Base-by-base conservation (phyloP, 192 early-diverging fungal genomes). In the Spinellus fusiger region DNA sequence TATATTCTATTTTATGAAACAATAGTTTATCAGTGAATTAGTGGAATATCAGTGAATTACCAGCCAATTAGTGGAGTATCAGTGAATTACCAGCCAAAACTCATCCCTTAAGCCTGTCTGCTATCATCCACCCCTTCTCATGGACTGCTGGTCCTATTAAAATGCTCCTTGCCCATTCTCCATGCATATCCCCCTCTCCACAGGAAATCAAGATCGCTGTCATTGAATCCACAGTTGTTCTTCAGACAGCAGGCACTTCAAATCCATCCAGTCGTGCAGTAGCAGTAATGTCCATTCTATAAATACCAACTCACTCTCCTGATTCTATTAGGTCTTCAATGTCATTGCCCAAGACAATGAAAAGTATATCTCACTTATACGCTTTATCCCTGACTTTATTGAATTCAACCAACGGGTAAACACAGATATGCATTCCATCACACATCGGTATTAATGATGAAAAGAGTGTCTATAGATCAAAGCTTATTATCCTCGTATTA, bases 361-460 rank as follows among this genome's bases (percentile, higher is more conserved):
- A 23, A 56, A 61, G 16, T 51, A 59, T 48, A 50, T 49, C 40
- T 64, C 56, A 22, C 34, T 70, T n/a, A 62, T 64, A 25, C 62
- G 69, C 4, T 70, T 59, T 51, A 61, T 61, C 49, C 23, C 56
- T 22, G 69, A 70, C 37, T 70, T 70, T 55, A 46, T 40, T 18
- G 69, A 70, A 18, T 65, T 70, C 27, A 62, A 64, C 29, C 38
- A 54, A 49, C 29, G 44, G 62, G 69, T 70, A 61, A 50, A 44
- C 40, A 44, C 3, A 6, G 3, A 44, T 5, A 44, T 44, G 18
- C 18, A 44, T 44, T 44, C 10, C 3, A 18, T 44, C 18, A 44
- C 40, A n/a, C 40, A 44, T 18, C 40, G 18, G 10, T 9, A 13
- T 37, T 12, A 12, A 18, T 5, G 40, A n/a, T n/a, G n/a, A n/a